Evolutionary conservation across 345 rosid species (phyloP).

Genomic region (Arabidopsis thaliana): TAIR10.1 NC_003070.9:28588501-28589000

Average conservation of each 20-base stretch:
- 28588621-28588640: constrained; percentile 26
- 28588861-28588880: constrained; percentile 20
- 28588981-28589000: neutral
- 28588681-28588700: constrained; percentile 44
- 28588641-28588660: constrained; percentile 29
- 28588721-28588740: constrained; percentile 24
- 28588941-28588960: neutral
- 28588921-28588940: neutral
- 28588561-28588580: neutral
- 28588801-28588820: neutral
- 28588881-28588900: neutral
- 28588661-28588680: constrained; percentile 36
- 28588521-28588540: constrained; percentile 27
- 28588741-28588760: constrained; percentile 24
- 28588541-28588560: constrained; percentile 5
- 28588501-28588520: neutral
- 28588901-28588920: neutral
- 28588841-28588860: neutral
- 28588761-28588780: neutral
- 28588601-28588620: neutral
- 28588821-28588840: neutral
- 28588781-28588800: neutral
- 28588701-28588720: constrained; percentile 34
- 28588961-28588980: neutral
- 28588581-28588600: neutral